Evolutionary conservation across 2,329 filamentous ascomycete genomes (phyloP).

Genomic region (Beauveria sp.): DNA sequence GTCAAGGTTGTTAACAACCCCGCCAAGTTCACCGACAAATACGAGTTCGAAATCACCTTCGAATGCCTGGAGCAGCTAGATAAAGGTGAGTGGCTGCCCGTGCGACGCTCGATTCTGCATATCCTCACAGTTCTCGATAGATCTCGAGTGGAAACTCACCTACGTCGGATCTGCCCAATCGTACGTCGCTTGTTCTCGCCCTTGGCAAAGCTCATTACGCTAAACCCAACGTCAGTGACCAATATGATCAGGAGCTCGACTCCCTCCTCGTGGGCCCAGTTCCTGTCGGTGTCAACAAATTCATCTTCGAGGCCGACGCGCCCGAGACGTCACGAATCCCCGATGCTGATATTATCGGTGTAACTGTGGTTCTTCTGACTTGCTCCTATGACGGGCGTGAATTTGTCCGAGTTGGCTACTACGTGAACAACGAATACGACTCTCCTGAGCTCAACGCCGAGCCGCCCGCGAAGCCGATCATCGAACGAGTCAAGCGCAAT

Average conservation of each 20-base stretch:
- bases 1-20: constrained; percentile 97
- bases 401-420: constrained; percentile 97
- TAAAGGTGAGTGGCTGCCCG: constrained; percentile 57
- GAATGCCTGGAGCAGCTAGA: constrained; percentile 92
- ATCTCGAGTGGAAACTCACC: constrained; percentile 98
- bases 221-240: constrained; percentile 52
- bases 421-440: constrained; percentile 99
- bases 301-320: constrained; percentile 91
- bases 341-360: constrained; percentile 88
- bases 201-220: not conserved
- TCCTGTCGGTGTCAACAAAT: constrained; percentile 96
- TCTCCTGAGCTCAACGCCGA: constrained; percentile 82
- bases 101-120: constrained; percentile 7
- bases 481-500: constrained; percentile 87
- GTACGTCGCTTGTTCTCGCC: constrained; percentile 45
- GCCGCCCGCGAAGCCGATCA: constrained; percentile 82
- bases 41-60: constrained; percentile 98
- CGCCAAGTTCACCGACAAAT: constrained; percentile 83
- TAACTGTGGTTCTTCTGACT: constrained; percentile 92
- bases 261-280: constrained; percentile 95
- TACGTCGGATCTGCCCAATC: constrained; percentile 98
- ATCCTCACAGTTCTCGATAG: constrained; percentile 36
- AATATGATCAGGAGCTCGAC: constrained; percentile 98
- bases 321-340: constrained; percentile 88
- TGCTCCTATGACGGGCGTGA: constrained; percentile 95